Percentiles rank a stretch among this genome's conserved stretches.
These are phyloP conservation scores for Lactifluus piperatus DNA, from an alignment of 768 basidiomycete species.

Conservation along the genomic window DNA sequence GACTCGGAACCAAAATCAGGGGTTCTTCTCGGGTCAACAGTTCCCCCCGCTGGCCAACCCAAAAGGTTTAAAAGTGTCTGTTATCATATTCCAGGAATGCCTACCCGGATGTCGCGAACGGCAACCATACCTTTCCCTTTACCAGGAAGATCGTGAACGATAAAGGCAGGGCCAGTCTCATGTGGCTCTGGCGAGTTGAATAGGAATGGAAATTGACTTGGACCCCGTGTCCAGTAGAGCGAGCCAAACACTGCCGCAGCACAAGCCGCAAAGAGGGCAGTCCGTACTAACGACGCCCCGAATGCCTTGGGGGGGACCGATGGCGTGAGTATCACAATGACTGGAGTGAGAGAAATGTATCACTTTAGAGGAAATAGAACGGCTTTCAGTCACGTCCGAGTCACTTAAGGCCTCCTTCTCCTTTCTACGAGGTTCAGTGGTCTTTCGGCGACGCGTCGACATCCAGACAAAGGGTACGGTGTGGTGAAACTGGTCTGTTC, in stretches of 20 bases:
- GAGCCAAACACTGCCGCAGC: background rate
- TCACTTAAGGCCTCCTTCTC: background rate
- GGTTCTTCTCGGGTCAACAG: constrained; percentile 47
- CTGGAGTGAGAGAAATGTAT: background rate
- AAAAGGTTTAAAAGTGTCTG: background rate
- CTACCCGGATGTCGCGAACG: constrained; percentile 3
- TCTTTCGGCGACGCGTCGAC: background rate
- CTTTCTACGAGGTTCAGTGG: background rate
- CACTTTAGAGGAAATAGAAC: background rate
- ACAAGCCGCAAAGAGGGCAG: background rate
- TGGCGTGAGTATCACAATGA: background rate
- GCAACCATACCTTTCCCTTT: constrained; percentile 17
- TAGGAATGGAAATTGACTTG: background rate
- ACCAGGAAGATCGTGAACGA: constrained; percentile 13
- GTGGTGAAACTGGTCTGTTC: too few relatives aligned
- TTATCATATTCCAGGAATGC: background rate
- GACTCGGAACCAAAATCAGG: constrained; percentile 41
- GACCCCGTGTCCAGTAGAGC: background rate
- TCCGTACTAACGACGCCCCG: background rate
- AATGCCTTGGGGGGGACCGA: background rate
- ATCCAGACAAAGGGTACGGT: too few relatives aligned
- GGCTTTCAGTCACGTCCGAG: background rate
- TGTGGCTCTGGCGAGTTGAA: background rate
- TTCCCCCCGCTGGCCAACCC: constrained; percentile 44
- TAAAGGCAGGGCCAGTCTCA: background rate